Percentiles rank a stretch among this genome's conserved stretches.
phyloP scores from a whole-genome alignment of 805 yeast species.

The Candida sphagnicola region DNA sequence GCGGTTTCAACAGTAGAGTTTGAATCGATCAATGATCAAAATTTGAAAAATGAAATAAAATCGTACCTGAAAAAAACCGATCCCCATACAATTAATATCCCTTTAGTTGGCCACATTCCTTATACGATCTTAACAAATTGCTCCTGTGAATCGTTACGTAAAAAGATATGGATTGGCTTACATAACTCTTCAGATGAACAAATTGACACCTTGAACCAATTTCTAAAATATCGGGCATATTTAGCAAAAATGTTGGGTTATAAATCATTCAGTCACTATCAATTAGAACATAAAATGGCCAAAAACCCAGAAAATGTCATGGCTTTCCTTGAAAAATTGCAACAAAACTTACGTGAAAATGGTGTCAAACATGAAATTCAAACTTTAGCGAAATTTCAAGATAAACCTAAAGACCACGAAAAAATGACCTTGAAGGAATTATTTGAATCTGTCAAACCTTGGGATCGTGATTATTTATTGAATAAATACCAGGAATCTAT shows the following conservation, averaged over 20 bases:
- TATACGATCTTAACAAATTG: constrained; percentile 61
- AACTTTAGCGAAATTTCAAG: constrained; percentile 36
- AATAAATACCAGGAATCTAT: constrained; percentile 15
- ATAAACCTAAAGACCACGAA: constrained; percentile 16
- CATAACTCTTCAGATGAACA: constrained; percentile 66
- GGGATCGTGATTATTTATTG: constrained; percentile 80
- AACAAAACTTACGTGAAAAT: constrained; percentile 39
- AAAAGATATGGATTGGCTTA: constrained; percentile 68
- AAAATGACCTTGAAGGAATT: constrained; percentile 26
- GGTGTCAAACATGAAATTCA: constrained; percentile 59
- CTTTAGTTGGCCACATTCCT: constrained; percentile 57
- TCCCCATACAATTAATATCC: constrained; percentile 19
- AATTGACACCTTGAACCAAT: constrained; percentile 50
- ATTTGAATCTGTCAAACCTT: constrained; percentile 59
- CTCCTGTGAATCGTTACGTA: constrained; percentile 52
- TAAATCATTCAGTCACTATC: constrained; percentile 70
- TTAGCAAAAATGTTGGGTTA: constrained; percentile 74
- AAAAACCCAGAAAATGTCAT: constrained; percentile 70
- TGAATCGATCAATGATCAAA: constrained; percentile 17
- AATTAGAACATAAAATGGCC: constrained; percentile 87
- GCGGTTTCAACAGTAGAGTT: constrained; percentile 27
- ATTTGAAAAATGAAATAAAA: constrained; percentile 22
- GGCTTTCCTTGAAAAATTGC: constrained; percentile 61
- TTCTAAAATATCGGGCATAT: constrained; percentile 63
- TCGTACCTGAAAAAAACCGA: constrained; percentile 16